Evolutionary conservation across 78 protist genomes (phyloP).

Genomic region (Tieghemostelium lacteum): DNA sequence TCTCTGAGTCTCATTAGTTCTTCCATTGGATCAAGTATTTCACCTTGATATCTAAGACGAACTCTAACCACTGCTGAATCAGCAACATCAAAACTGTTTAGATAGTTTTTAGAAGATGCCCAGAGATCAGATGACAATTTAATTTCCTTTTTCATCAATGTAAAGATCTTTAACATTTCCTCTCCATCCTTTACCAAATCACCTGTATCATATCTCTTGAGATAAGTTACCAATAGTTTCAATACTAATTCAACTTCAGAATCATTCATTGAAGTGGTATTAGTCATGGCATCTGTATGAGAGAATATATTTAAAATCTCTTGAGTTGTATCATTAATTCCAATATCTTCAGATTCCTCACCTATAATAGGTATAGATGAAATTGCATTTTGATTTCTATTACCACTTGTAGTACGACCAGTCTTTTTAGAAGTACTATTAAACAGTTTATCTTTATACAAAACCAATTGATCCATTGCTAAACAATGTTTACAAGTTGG

Average conservation of each 20-base stretch:
- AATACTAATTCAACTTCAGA: constrained; percentile 41
- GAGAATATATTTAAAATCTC: not conserved
- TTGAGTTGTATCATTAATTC: not conserved
- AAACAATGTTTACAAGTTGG: constrained; percentile 38
- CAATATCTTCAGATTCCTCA: not conserved
- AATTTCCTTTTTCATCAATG: constrained; percentile 32
- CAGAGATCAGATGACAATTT: not conserved
- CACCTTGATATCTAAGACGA: constrained; percentile 46
- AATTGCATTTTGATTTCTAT: not conserved
- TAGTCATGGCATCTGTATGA: not conserved
- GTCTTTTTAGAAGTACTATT: not conserved
- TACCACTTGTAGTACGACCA: not conserved
- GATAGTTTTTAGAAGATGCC: constrained; percentile 34
- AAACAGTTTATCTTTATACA: constrained; percentile 29
- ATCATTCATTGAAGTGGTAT: not conserved
- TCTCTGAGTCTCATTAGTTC: constrained; percentile 10
- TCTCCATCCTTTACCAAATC: constrained; percentile 29
- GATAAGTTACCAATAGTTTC: constrained; percentile 3
- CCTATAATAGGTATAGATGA: not conserved
- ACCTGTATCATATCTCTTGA: not conserved
- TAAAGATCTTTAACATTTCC: constrained; percentile 15
- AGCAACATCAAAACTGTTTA: constrained; percentile 43
- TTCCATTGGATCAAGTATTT: constrained; percentile 34
- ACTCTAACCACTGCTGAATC: constrained; percentile 29
- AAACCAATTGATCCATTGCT: not conserved